Evolutionary conservation across 768 basidiomycete species (phyloP), one percentile per base, ranked within the genome.

Genomic region (Mycena filopes): DNA sequence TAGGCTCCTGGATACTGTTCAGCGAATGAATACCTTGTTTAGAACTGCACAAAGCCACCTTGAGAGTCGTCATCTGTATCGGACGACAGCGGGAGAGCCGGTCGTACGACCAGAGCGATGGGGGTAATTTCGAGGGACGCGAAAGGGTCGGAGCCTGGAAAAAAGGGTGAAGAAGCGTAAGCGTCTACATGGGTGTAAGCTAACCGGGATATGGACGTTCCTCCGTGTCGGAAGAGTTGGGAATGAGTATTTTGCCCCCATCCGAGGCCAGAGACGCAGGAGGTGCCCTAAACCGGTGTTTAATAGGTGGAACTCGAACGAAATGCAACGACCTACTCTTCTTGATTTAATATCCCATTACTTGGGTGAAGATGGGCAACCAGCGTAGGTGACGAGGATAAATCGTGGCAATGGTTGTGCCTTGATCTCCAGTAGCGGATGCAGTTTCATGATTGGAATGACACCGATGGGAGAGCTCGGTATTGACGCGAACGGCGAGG

Each of bases 181-280:
- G 21, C 4, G 38, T 46, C 4, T 16, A n/a, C 1, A 28, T 29
- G 5, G 15, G n/a, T 42, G 8, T 15, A 36, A 29, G 13, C 49
- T 47, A 33, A 50, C 56, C 45, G 23, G 42, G 42, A 20, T 16
- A 18, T 18, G 48, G 47, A 40, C 28, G 33, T 26, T 64, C 62
- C 42, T 65, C 67, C 13, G 46, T 45, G 40, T 69, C 64, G 26
- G 68, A 69, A 9, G 68, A 66, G 47, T 31, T 56, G 25, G 68
- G 64, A n/a, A 69, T 42, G 6, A 66, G 43, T 36, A 69, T 46
- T 36, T n/a, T 31, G 31, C 25, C 55, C n/a, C 26, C 49, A 62
- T 49, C 16, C 43, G 29, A 38, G 23, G 28, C 20, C 26, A 26
- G 36, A 18, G 63, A n/a, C n/a, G 33, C 18, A 10, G 54, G 46